These are phyloP conservation scores for Alternaria metachromatica DNA, from an alignment of 2,329 filamentous ascomycete species.

Conservation along the genomic window DNA sequence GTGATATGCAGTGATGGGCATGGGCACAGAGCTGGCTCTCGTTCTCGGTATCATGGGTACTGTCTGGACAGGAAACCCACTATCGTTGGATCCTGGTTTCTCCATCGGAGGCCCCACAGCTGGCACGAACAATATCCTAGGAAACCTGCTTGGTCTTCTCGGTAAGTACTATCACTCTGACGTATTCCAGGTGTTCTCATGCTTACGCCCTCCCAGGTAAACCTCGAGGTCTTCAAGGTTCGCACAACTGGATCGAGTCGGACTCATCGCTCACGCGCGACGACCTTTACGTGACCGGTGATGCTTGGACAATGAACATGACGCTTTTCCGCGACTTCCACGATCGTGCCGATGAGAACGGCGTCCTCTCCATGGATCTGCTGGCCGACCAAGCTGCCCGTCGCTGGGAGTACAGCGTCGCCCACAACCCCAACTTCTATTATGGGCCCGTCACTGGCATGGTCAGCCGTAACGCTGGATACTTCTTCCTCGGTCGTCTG, in stretches of 20 bases:
- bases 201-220: slow-evolving; percentile 40
- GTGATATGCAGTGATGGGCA: slow-evolving; percentile 48
- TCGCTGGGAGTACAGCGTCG: slow-evolving; percentile 57
- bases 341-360: slow-evolving; percentile 22
- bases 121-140: slow-evolving; percentile 49
- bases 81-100: slow-evolving; percentile 58
- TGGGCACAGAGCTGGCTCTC: slow-evolving; percentile 54
- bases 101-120: slow-evolving; percentile 55
- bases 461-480: slow-evolving; percentile 57
- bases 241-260: slow-evolving; percentile 54
- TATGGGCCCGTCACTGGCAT: slow-evolving; percentile 61
- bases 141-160: slow-evolving; percentile 52
- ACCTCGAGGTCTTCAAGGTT: slow-evolving; percentile 53
- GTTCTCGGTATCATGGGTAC: slow-evolving; percentile 54
- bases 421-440: slow-evolving; percentile 62
- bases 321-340: slow-evolving; percentile 57
- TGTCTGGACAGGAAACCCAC: slow-evolving; percentile 58
- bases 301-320: slow-evolving; percentile 51
- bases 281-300: slow-evolving; percentile 52
- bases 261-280: slow-evolving; percentile 52
- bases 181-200: slow-evolving; percentile 8
- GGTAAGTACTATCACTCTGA: slow-evolving; percentile 41
- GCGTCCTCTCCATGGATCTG: slow-evolving; percentile 22
- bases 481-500: slow-evolving; percentile 36
- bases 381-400: slow-evolving; percentile 37